phyloP scores from a whole-genome alignment of 345 rosid genomes.

The Citrus sinensis region DVS_A1.0 CM039163.1:42548501-42549000 shows the following conservation, averaged over 20 bases:
- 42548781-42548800: constrained; percentile 14
- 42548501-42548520: constrained; percentile 8
- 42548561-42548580: constrained; percentile 18
- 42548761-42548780: constrained; percentile 2
- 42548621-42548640: background rate
- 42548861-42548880: background rate
- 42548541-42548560: constrained; percentile 21
- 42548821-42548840: constrained; percentile 19
- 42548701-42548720: constrained; percentile 33
- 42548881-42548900: background rate
- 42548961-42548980: background rate
- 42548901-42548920: background rate
- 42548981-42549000: background rate
- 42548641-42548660: constrained; percentile 14
- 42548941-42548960: background rate
- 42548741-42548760: constrained; percentile 3
- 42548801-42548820: constrained; percentile 18
- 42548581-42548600: constrained; percentile 9
- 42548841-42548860: constrained; percentile 28
- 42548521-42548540: constrained; percentile 5
- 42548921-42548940: background rate
- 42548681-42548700: constrained; percentile 19
- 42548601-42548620: constrained; percentile 24
- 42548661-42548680: constrained; percentile 9
- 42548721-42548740: constrained; percentile 23